Evolutionary conservation across 73 alveolate species (phyloP).

Genomic region (Tetrahymena thermophila): DNA sequence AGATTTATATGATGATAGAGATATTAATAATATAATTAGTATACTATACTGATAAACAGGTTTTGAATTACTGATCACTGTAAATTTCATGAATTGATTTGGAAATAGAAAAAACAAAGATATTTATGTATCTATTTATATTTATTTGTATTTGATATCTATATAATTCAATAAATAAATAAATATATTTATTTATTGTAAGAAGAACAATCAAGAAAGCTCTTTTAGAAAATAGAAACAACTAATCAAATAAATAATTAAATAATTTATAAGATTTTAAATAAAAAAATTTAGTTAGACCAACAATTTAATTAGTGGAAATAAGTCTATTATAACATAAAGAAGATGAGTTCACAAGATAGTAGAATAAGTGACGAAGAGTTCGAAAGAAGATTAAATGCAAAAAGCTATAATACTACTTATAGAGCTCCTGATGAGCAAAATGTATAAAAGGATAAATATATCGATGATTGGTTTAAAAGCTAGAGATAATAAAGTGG

Average conservation of each 20-base stretch:
- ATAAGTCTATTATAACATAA: background rate
- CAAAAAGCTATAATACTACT: background rate
- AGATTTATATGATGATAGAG: background rate
- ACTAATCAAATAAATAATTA: background rate
- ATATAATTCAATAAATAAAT: no score
- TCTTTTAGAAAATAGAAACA: background rate
- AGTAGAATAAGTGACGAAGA: background rate
- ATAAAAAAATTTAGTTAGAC: background rate
- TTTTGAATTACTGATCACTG: background rate
- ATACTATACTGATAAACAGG: background rate
- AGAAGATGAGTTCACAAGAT: background rate
- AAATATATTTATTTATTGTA: background rate
- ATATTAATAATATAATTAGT: no score
- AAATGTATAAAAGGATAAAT: background rate
- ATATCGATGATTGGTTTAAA: background rate
- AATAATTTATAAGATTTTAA: background rate
- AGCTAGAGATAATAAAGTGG: background rate
- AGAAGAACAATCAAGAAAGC: background rate
- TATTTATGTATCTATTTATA: background rate
- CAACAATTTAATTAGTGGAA: background rate
- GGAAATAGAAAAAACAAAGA: background rate
- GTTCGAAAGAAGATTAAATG: background rate
- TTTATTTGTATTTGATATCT: background rate
- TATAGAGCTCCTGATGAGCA: background rate
- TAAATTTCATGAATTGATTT: no score